Percentiles rank a stretch among this genome's conserved stretches.
Evolutionary conservation across 1,284 basidiomycete species (phyloP).

Genomic region (Xanthoconium separans): DNA sequence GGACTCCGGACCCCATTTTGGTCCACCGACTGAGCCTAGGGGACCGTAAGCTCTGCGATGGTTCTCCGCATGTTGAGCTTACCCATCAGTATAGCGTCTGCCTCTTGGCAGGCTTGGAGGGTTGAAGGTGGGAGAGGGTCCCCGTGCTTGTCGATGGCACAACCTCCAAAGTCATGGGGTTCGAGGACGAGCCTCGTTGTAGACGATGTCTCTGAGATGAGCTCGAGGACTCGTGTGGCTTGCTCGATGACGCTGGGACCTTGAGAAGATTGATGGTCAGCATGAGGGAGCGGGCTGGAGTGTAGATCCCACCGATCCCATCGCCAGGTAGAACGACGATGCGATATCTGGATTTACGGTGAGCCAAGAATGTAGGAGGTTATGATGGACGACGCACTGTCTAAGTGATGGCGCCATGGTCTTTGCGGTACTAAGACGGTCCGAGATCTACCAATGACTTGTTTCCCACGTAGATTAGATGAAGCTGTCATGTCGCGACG

Average conservation of each 20-base stretch:
- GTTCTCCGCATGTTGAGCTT: constrained; percentile 16
- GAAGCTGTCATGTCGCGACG: constrained; percentile 34
- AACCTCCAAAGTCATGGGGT: constrained; percentile 86
- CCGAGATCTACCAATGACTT: too few species aligned
- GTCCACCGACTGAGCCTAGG: constrained; percentile 92
- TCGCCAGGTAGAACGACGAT: constrained; percentile 92
- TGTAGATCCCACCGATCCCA: constrained; percentile 77
- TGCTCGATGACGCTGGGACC: constrained; percentile 94
- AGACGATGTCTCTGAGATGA: constrained; percentile 61
- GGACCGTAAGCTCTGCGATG: constrained; percentile 3
- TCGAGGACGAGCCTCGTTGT: constrained; percentile 77
- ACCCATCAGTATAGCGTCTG: constrained; percentile 94
- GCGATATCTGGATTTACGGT: constrained; percentile 60
- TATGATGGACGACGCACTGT: constrained; percentile 34
- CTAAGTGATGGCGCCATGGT: constrained; percentile 38
- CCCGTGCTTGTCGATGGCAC: constrained; percentile 87
- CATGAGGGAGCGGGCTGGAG: neutral
- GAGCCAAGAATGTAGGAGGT: neutral
- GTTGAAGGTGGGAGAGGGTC: constrained; percentile 86
- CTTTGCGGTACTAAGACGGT: neutral
- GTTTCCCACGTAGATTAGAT: constrained; percentile 23
- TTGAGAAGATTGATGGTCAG: constrained; percentile 33
- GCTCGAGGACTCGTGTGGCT: constrained; percentile 83
- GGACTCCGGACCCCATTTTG: constrained; percentile 94
- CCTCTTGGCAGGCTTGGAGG: constrained; percentile 81